A percentile compares a stretch with the other conserved stretches of the same genome.
Conservation (phyloP, 768 basidiomycete species). For the Suillus subluteus region DNA sequence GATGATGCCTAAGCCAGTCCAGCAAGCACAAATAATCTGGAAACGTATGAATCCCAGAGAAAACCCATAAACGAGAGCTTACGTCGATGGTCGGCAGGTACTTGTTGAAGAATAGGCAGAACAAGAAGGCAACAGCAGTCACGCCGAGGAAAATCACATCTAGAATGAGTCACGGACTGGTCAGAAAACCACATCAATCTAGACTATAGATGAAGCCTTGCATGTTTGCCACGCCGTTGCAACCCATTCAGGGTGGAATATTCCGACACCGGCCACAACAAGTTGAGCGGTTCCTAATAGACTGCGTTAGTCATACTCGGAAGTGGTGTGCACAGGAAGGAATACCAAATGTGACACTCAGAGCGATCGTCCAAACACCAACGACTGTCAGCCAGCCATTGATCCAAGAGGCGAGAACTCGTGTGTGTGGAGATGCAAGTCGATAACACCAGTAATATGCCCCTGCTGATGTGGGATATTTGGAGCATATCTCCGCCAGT, state of each 20-base stretch:
- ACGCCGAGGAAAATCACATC: slow-evolving; percentile 63
- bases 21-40: slow-evolving; percentile 60
- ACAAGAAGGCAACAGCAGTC: slow-evolving; percentile 47
- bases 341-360: slow-evolving; percentile 64
- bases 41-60: slow-evolving; percentile 9
- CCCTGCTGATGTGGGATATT: slow-evolving; percentile 64
- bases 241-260: slow-evolving; percentile 62
- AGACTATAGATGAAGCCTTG: slow-evolving; percentile 24
- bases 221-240: slow-evolving; percentile 66
- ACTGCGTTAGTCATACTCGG: not conserved
- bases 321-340: not conserved
- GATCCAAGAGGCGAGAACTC: slow-evolving; percentile 62
- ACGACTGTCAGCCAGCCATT: slow-evolving; percentile 72
- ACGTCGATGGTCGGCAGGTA: slow-evolving; percentile 55
- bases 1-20: slow-evolving; percentile 64
- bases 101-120: slow-evolving; percentile 61
- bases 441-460: slow-evolving; percentile 72
- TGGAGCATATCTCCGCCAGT: slow-evolving; percentile 60
- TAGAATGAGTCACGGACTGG: slow-evolving; percentile 15
- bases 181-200: slow-evolving; percentile 10
- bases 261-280: slow-evolving; percentile 58
- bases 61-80: slow-evolving; percentile 12
- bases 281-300: slow-evolving; percentile 59
- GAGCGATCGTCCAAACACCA: slow-evolving; percentile 69
- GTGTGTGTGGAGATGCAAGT: slow-evolving; percentile 53